These are phyloP conservation scores for Sphaerosporella brunnea DNA, from an alignment of 495 filamentous ascomycete genomes.

Conservation along the genomic window DNA sequence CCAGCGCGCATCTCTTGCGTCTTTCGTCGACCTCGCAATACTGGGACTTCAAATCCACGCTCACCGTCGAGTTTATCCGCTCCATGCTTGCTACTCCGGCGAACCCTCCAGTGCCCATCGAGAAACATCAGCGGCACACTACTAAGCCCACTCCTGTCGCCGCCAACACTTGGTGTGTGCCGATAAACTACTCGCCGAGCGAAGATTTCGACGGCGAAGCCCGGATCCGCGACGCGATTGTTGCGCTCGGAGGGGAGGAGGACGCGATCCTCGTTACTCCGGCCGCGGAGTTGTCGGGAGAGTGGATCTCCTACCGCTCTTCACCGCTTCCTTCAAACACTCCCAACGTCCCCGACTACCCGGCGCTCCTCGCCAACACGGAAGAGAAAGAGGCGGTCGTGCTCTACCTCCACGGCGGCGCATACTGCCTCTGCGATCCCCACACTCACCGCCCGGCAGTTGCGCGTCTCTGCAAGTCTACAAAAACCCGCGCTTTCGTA, in stretches of 20 bases:
- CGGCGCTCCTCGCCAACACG: background rate
- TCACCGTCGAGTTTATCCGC: conserved; percentile 54
- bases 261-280: conserved; percentile 41
- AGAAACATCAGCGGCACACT: conserved; percentile 44
- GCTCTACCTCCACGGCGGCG: conserved; percentile 82
- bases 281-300: conserved; percentile 35
- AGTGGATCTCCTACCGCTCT: conserved; percentile 48
- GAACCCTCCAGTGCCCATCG: conserved; percentile 32
- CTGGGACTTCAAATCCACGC: conserved; percentile 59
- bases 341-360: background rate
- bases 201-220: conserved; percentile 41
- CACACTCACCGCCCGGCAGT: conserved; percentile 27
- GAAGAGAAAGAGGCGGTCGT: conserved; percentile 35
- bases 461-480: conserved; percentile 28
- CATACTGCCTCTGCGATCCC: conserved; percentile 26
- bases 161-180: conserved; percentile 64
- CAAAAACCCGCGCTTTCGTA: conserved; percentile 39
- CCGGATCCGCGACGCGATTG: conserved; percentile 43
- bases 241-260: conserved; percentile 27
- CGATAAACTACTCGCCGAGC: conserved; percentile 36
- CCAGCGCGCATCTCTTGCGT: conserved; percentile 38
- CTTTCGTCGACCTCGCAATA: conserved; percentile 50
- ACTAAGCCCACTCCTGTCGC: conserved; percentile 50
- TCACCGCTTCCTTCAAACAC: background rate
- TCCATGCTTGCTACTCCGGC: conserved; percentile 34